Evolutionary conservation across 129 eudicot genomes (phyloP).

Genomic region (Calendula officinalis): DNA sequence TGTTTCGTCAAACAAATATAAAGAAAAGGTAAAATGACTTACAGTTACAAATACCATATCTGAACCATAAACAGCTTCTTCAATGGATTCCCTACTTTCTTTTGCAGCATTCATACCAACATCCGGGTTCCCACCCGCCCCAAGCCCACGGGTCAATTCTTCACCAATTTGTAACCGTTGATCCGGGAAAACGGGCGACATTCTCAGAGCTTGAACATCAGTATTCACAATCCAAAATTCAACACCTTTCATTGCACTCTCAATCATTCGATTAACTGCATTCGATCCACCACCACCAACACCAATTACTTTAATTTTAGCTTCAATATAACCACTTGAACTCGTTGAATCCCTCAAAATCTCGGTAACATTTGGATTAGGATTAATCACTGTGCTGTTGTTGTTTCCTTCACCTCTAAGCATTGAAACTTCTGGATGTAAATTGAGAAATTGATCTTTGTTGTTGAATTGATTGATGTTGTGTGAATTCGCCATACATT

Average conservation of each 20-base stretch:
- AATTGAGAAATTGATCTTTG: conserved; percentile 60
- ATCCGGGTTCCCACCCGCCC: conserved; percentile 89
- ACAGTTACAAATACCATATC: conserved; percentile 86
- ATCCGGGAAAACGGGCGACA: conserved; percentile 45
- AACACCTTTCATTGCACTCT: conserved; percentile 70
- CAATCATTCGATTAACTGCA: conserved; percentile 87
- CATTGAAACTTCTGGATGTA: conserved; percentile 71
- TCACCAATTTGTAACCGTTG: conserved; percentile 63
- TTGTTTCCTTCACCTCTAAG: conserved; percentile 56
- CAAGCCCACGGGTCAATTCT: conserved; percentile 79
- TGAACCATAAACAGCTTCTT: conserved; percentile 65
- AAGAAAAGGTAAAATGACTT: no score
- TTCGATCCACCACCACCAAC: conserved; percentile 94
- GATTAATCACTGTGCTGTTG: conserved; percentile 31
- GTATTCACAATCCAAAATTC: conserved; percentile 84
- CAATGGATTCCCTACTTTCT: conserved; percentile 59
- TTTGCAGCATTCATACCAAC: conserved; percentile 83
- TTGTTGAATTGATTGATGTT: conserved; percentile 45
- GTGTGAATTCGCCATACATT: conserved; percentile 56
- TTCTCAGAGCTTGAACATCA: conserved; percentile 72
- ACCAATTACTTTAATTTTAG: conserved; percentile 86
- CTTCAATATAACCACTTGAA: conserved; percentile 53
- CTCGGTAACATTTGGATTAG: conserved; percentile 41
- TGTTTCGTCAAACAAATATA: no score
- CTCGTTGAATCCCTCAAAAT: conserved; percentile 45